Evolutionary conservation across 768 basidiomycete species (phyloP), one percentile per base, ranked within the genome.

Genomic region (Suillus spraguei): DNA sequence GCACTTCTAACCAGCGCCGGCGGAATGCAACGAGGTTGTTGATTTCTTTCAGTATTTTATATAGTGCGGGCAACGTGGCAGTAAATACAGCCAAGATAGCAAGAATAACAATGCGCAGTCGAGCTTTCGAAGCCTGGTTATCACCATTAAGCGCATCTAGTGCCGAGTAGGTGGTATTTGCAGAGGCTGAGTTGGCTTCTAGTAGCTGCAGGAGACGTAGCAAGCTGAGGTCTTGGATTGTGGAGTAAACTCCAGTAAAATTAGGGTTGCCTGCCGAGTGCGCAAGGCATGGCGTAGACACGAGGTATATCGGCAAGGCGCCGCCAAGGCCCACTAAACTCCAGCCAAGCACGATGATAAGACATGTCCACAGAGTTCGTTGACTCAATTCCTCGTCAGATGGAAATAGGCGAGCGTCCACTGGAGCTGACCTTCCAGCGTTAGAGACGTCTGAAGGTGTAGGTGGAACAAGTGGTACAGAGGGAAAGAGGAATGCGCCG

Each of bases 381-480:
- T 93, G 90, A 65, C 77, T 83, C 64, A 92, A 83, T 69, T 89
- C 81, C 68, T 90, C 90, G 67, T 94, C 91, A 1, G 91, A 90
- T 4, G 90, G 89, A 69, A 91, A 89, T 2, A 85, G 76, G 61
- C 78, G 70, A 2, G 87, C 82, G 67, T 89, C 88, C 42, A 70
- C 72, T 9, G 78, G 77, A 2, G 75, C 67, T 3, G 85, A 85
- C 22, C 80, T 80, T 11, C 85, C 84, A 9, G 85, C 79, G 63
- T 86, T 79, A 6, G 85, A 83, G 13, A 86, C 80, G 65, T 89
- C 85, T 4, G 78, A 74, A 17, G 88, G 85, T 10, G 90, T 68
- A 10, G 77, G 65, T 1, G 91, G 90, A 28, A 90, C 78, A 4
- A 92, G 73, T 9, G 90, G 89, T 36, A 89, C 85, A 62, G 82